Base-by-base conservation (phyloP, 495 filamentous ascomycete species). In the Amniculicola lignicola region DNA sequence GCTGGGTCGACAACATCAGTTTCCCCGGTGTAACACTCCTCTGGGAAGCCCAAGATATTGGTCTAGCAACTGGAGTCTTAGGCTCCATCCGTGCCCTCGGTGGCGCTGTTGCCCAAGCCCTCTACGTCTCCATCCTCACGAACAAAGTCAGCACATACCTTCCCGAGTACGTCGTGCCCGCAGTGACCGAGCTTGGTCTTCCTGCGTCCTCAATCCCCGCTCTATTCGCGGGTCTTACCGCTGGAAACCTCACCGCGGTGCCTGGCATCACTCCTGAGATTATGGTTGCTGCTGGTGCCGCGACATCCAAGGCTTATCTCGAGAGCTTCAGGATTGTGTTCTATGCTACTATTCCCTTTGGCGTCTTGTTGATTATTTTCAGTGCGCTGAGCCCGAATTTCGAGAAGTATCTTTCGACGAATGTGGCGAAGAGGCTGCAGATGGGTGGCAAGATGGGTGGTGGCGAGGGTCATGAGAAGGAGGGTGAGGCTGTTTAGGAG, bases 121-220 rank as follows among this genome's bases (percentile, higher is more conserved):
- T 81, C 54, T 79, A 78, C 61, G 70, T 72, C 57, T 70, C 70
- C 21, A 75, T 79, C 41, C 68, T 77, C 9, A 63, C 59, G 11
- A 77, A 74, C 64, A 71, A 72, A 23, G 57, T 77, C 14, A 58
- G 66, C 29, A 43, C 42, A 5, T 70, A 69, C 40, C 51, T 77
- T 0, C 73, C 75, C n/a, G 37, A 59, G 3, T 70, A 71, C 47
- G 68, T 78, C 21, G 58, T 68, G 3, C 64, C 69, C 5, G 76
- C 72, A 11, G 75, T 71, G 0, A 31, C 72, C 0, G 56, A 61
- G 10, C 73, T 75, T 15, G 77, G 78, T 10, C 68, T 80, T 1
- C 72, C 77, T 1, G 49, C 59, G 14, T 67, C 69, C 14, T 67
- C 71, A 9, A 54, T 79, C 23, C 62, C 69, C 2, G 66, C 65